A percentile compares a stretch with the other conserved stretches of the same genome.
phyloP scores from a whole-genome alignment of 1,139 yeast genomes.

The Yamadazyma triangularis region DNA sequence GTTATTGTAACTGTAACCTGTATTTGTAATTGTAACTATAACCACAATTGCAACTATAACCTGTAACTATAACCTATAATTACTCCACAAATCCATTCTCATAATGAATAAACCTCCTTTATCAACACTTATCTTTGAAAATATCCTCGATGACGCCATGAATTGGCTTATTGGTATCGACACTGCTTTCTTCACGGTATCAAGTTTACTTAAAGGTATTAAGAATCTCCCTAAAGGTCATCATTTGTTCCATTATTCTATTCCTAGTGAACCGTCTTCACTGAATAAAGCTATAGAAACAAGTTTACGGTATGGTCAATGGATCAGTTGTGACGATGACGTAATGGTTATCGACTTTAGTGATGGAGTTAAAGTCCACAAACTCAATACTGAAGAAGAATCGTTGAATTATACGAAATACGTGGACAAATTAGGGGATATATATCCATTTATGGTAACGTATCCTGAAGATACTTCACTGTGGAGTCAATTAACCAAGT shows the following conservation, averaged over 20 bases:
- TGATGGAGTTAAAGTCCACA: background rate
- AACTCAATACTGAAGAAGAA: slow-evolving; percentile 12
- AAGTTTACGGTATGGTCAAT: slow-evolving; percentile 22
- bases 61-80: too few species aligned
- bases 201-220: slow-evolving; percentile 19
- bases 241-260: slow-evolving; percentile 26
- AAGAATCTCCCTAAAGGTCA: slow-evolving; percentile 23
- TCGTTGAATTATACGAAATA: slow-evolving; percentile 17
- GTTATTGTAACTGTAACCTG: too few species aligned
- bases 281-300: slow-evolving; percentile 3
- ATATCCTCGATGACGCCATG: slow-evolving; percentile 13
- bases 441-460: slow-evolving; percentile 18
- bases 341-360: slow-evolving; percentile 8
- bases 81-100: too few species aligned
- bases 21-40: too few species aligned
- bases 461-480: slow-evolving; percentile 17
- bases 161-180: slow-evolving; percentile 27
- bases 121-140: slow-evolving; percentile 17
- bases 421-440: slow-evolving; percentile 14
- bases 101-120: slow-evolving; percentile 19
- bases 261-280: slow-evolving; percentile 10
- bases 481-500: slow-evolving; percentile 16
- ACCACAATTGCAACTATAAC: too few species aligned
- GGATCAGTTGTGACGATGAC: slow-evolving; percentile 22
- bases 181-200: slow-evolving; percentile 22